Evolutionary conservation across 129 eudicot species (phyloP).

Genomic region (Arctium minus): DNA sequence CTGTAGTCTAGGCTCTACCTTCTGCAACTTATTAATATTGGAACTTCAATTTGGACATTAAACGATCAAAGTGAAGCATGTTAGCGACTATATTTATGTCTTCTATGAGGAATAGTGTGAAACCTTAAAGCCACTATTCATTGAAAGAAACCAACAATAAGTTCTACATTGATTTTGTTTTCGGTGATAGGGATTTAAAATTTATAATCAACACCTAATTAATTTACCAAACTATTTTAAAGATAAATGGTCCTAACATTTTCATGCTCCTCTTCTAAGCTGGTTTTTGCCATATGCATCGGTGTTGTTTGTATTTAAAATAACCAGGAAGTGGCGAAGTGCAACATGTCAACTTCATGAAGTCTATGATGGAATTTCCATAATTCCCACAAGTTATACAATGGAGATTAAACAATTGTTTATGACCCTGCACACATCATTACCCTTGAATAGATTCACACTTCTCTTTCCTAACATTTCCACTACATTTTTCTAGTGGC

Average conservation of each 20-base stretch:
- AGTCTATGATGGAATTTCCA: not conserved
- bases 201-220: not conserved
- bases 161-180: not conserved
- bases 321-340: not conserved
- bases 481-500: conserved; percentile 10
- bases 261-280: not conserved
- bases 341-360: conserved; percentile 13
- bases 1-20: too few relatives aligned
- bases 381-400: conserved; percentile 10
- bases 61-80: too few relatives aligned
- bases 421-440: conserved; percentile 10
- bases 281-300: not conserved
- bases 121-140: not conserved
- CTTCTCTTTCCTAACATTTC: conserved; percentile 4
- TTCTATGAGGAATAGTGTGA: not conserved
- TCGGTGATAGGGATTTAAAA: too few relatives aligned
- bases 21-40: too few relatives aligned
- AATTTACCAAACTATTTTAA: not conserved
- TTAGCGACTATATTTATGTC: too few relatives aligned
- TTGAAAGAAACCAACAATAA: not conserved
- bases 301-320: not conserved
- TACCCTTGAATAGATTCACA: conserved; percentile 16
- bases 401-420: not conserved
- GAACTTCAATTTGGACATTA: too few relatives aligned
- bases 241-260: not conserved